A percentile compares a stretch with the other conserved stretches of the same genome.
These are phyloP conservation scores for Camellia japonica DNA, from an alignment of 148 eudicot species.

Conservation along the genomic window DNA sequence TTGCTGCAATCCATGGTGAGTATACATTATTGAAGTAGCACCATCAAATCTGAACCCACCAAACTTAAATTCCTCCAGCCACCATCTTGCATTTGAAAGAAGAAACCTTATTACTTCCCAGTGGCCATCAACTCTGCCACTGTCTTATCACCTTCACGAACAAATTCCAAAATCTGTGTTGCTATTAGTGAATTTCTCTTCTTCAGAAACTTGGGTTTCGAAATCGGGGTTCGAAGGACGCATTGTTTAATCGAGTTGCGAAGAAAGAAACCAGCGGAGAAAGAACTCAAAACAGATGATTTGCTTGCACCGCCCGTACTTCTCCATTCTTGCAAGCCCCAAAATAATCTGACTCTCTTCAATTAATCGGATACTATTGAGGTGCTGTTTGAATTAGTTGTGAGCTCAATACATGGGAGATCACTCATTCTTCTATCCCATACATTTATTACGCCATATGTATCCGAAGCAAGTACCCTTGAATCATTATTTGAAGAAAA, in stretches of 20 bases:
- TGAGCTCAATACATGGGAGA: conserved; percentile 69
- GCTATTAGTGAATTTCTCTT: conserved; percentile 15
- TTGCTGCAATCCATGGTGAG: conserved; percentile 97
- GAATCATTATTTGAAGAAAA: conserved; percentile 50
- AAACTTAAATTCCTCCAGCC: conserved; percentile 97
- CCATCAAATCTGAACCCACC: conserved; percentile 99
- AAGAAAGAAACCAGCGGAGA: no score
- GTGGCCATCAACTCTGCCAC: no score
- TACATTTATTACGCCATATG: conserved; percentile 56
- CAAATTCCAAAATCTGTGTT: no score
- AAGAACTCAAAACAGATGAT: no score
- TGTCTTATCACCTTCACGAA: no score
- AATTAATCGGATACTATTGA: conserved; percentile 66
- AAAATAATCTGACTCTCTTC: conserved; percentile 66
- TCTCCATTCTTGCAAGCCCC: conserved; percentile 84
- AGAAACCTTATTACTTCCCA: conserved; percentile 89
- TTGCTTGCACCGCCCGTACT: no score
- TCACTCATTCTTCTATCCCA: conserved; percentile 85
- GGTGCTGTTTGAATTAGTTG: conserved; percentile 53
- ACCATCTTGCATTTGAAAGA: conserved; percentile 99
- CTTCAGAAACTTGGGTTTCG: conserved; percentile 26
- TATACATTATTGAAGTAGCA: conserved; percentile 99
- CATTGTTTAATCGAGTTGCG: no score
- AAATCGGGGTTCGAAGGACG: background rate
- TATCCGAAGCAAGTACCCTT: conserved; percentile 89